These are phyloP conservation scores for Phytophthora megakarya DNA, from an alignment of 352 stramenopile species.

Conservation along the genomic window DNA sequence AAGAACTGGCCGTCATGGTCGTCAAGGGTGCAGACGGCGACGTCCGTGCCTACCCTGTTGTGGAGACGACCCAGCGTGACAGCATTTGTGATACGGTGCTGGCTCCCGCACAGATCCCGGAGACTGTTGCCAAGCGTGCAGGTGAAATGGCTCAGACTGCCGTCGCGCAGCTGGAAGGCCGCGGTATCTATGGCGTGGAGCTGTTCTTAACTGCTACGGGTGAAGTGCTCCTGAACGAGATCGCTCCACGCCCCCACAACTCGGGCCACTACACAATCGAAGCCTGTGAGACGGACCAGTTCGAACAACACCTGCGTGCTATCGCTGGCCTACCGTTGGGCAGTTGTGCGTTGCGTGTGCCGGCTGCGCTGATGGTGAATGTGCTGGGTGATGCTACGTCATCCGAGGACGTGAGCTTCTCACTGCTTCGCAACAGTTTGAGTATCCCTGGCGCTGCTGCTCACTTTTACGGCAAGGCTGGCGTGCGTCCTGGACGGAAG, in stretches of 20 bases:
- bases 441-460: constrained; percentile 86
- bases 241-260: constrained; percentile 97
- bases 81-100: constrained; percentile 98
- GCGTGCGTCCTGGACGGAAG: constrained; percentile 92
- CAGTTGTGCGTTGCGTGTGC: constrained; percentile 91
- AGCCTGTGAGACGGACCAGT: constrained; percentile 97
- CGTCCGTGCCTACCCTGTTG: constrained; percentile 93
- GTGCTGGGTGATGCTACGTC: constrained; percentile 72
- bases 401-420: constrained; percentile 86
- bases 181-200: constrained; percentile 97
- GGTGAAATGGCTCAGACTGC: constrained; percentile 64
- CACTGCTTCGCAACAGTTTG: constrained; percentile 64
- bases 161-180: constrained; percentile 82
- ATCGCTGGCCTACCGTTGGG: constrained; percentile 95
- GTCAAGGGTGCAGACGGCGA: constrained; percentile 77
- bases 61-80: constrained; percentile 97
- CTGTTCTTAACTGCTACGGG: constrained; percentile 93
- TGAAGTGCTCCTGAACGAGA: constrained; percentile 96
- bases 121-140: constrained; percentile 47
- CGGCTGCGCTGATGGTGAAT: constrained; percentile 92
- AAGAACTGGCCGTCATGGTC: constrained; percentile 98
- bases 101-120: constrained; percentile 81
- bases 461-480: constrained; percentile 97
- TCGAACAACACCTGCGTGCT: constrained; percentile 98
- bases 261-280: constrained; percentile 99